phyloP scores from a whole-genome alignment of 2,329 filamentous ascomycete genomes.

The Taxawa tesnikishii region DNA sequence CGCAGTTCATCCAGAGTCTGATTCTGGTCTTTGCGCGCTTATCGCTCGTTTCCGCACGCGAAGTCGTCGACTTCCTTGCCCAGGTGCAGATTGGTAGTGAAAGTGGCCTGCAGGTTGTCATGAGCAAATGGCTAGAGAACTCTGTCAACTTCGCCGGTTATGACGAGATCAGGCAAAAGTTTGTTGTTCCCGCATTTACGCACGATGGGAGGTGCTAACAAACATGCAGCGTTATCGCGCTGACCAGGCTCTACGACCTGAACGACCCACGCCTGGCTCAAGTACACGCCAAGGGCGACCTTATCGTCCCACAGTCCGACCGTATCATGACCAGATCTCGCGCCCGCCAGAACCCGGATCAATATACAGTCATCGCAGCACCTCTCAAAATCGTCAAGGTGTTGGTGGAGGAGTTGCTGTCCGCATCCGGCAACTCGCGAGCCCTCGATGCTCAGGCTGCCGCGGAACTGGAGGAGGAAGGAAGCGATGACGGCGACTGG shows the following conservation, averaged over 20 bases:
- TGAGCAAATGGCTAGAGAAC: conserved; percentile 95
- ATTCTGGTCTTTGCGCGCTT: conserved; percentile 91
- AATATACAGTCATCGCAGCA: conserved; percentile 76
- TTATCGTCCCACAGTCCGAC: conserved; percentile 68
- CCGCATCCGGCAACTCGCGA: conserved; percentile 49
- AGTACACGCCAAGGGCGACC: conserved; percentile 80
- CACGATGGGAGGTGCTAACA: conserved; percentile 5
- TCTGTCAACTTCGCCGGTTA: conserved; percentile 96
- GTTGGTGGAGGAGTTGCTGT: conserved; percentile 79
- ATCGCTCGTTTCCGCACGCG: conserved; percentile 69
- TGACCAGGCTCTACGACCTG: conserved; percentile 81
- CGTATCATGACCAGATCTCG: conserved; percentile 90
- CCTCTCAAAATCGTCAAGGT: conserved; percentile 94
- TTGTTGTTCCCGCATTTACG: conserved; percentile 22
- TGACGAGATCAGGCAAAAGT: conserved; percentile 95
- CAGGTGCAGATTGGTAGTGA: conserved; percentile 68
- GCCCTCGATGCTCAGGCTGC: conserved; percentile 43
- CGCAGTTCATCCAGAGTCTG: conserved; percentile 87
- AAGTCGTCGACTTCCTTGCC: conserved; percentile 85
- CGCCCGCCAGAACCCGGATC: conserved; percentile 77
- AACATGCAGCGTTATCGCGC: conserved; percentile 64
- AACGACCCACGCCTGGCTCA: conserved; percentile 69
- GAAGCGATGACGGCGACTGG: conserved; percentile 58
- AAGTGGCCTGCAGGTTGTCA: conserved; percentile 77
- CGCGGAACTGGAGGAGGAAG: conserved; percentile 54